Base-by-base conservation (phyloP, 345 rosid species). In the Turritis glabra region DNA sequence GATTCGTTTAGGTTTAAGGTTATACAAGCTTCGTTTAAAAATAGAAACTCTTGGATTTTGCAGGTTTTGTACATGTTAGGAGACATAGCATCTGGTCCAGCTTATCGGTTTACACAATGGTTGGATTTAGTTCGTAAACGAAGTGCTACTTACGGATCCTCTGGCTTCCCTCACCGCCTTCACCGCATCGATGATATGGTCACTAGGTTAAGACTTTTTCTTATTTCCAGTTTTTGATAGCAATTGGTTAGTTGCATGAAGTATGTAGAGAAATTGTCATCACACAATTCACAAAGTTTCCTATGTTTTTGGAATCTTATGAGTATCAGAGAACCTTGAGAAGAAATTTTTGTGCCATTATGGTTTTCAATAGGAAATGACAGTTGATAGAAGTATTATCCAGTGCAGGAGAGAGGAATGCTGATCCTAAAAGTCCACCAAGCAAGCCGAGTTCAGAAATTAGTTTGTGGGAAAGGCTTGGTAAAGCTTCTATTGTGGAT, bases 11-110 rank as follows among this genome's bases (percentile, higher is more conserved):
- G 15, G 3, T 48, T 23, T 29, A 5, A 7, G 13, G 22, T 30
- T 5, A 15, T n/a, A 11, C 8, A 8, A 41, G 25, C 18, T n/a
- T 46, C 11, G 38, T 57, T 40, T 26, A 5, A 50, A 13, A 12
- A 8, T n/a, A 7, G 10, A 56, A 64, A 32, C 32, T 5, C 2
- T 9, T 22, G 3, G 43, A 30, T 13, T 17, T 67, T 48, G 79
- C 87, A 95, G 99, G 90, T 95, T 2, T 75, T 95, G 90, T 89
- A 88, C 84, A 89, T 95, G 97, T 85, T 95, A 91, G 99, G 99
- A 84, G 99, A 95, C 61, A 85, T 95, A 60, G 84, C 99, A 4
- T 80, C 96, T 15, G 93, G 91, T 74, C 87, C 98, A 50, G 96
- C 96, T 44, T 77, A 82, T 84, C 76, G 91, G 80, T 90, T 92